Evolutionary conservation across 2,329 filamentous ascomycete species (phyloP).

Genomic region (Fusarium caatingaense): DNA sequence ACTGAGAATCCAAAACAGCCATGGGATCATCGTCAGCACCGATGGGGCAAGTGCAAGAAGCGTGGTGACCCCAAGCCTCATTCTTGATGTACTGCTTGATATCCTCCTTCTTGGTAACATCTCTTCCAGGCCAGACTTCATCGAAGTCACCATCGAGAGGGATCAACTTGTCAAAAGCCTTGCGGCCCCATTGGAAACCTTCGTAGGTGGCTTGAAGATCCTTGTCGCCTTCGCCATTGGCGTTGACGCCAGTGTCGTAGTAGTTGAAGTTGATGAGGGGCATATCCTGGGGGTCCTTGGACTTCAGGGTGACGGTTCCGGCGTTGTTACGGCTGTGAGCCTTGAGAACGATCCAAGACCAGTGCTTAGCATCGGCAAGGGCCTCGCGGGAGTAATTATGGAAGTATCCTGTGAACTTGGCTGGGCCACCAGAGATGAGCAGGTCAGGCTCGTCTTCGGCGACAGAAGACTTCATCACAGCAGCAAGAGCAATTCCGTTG

Average conservation of each 20-base stretch:
- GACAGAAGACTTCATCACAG: slow-evolving; percentile 51
- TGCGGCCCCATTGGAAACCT: slow-evolving; percentile 63
- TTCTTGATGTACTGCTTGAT: slow-evolving; percentile 44
- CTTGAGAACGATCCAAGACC: slow-evolving; percentile 62
- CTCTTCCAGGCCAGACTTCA: slow-evolving; percentile 52
- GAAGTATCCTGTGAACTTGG: slow-evolving; percentile 67
- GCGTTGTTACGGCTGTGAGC: slow-evolving; percentile 64
- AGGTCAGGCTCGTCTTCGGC: slow-evolving; percentile 62
- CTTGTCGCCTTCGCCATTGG: slow-evolving; percentile 57
- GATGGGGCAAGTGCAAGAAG: slow-evolving; percentile 49
- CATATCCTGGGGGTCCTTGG: slow-evolving; percentile 70
- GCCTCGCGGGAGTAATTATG: slow-evolving; percentile 62
- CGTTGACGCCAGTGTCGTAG: slow-evolving; percentile 64
- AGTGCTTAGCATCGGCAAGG: slow-evolving; percentile 56
- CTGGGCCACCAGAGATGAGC: slow-evolving; percentile 65
- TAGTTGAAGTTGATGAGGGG: slow-evolving; percentile 73
- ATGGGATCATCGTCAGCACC: slow-evolving; percentile 48
- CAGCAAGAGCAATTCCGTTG: slow-evolving; percentile 65
- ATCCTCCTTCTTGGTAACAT: slow-evolving; percentile 52
- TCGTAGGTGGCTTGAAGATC: slow-evolving; percentile 67
- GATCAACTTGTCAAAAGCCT: slow-evolving; percentile 48
- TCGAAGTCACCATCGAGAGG: slow-evolving; percentile 29
- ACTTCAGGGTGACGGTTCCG: slow-evolving; percentile 71
- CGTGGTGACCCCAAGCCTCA: slow-evolving; percentile 51
- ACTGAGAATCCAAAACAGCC: slow-evolving; percentile 62